Conservation (phyloP, 768 basidiomycete genomes). For the Dictyophora rubrovolvata region DNA sequence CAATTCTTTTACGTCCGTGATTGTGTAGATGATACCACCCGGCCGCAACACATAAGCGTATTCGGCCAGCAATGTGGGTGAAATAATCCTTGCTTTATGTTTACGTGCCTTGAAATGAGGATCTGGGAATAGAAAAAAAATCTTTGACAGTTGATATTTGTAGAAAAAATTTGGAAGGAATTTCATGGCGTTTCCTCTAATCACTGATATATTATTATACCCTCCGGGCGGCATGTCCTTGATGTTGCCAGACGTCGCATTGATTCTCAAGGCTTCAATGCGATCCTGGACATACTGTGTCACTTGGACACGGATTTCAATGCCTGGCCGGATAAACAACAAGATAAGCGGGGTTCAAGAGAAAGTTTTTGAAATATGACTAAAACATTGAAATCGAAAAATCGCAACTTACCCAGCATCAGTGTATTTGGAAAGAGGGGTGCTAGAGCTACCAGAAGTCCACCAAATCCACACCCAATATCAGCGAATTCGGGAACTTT, state of each 20-base stretch:
- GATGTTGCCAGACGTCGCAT: slow-evolving; percentile 24
- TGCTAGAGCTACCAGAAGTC: slow-evolving; percentile 79
- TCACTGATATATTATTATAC: slow-evolving; percentile 85
- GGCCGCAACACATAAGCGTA: slow-evolving; percentile 89
- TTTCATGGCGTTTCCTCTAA: slow-evolving; percentile 97
- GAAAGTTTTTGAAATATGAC: neutral
- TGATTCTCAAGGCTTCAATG: slow-evolving; percentile 82
- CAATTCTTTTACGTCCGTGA: slow-evolving; percentile 92
- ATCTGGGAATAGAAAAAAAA: slow-evolving; percentile 98
- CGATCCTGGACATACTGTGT: slow-evolving; percentile 94
- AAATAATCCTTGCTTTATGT: slow-evolving; percentile 98
- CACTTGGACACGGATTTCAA: slow-evolving; percentile 96
- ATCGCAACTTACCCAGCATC: slow-evolving; percentile 68
- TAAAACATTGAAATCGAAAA: too few species aligned
- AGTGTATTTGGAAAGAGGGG: slow-evolving; percentile 85
- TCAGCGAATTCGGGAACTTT: slow-evolving; percentile 90
- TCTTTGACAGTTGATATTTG: slow-evolving; percentile 80
- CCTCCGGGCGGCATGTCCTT: slow-evolving; percentile 24
- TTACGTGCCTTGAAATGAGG: slow-evolving; percentile 98
- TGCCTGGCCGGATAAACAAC: slow-evolving; percentile 41
- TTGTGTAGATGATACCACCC: slow-evolving; percentile 95
- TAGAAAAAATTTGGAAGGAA: slow-evolving; percentile 94
- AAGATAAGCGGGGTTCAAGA: neutral
- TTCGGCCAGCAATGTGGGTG: slow-evolving; percentile 92
- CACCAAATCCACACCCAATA: slow-evolving; percentile 96